Percentiles rank a stretch among this genome's conserved stretches.
Evolutionary conservation across 805 yeast species (phyloP).

Genomic region (Barnettozyma californica): DNA sequence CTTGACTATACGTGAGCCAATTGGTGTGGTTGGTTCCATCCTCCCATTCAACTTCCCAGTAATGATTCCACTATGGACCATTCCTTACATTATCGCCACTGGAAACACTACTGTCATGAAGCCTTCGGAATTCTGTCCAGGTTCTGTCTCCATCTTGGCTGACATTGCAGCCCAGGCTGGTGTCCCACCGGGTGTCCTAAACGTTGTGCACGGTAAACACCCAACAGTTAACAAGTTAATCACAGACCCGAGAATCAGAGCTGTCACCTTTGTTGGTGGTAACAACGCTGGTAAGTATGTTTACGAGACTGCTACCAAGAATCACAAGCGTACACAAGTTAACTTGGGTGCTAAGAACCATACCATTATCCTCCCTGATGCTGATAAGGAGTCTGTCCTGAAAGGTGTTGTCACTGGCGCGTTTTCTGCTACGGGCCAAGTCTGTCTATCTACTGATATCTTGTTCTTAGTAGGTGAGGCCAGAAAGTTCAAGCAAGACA

Average conservation of each 20-base stretch:
- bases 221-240: slow-evolving; percentile 65
- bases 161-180: slow-evolving; percentile 72
- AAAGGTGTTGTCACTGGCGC: slow-evolving; percentile 71
- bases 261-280: slow-evolving; percentile 75
- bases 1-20: slow-evolving; percentile 62
- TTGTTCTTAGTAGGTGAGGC: slow-evolving; percentile 65
- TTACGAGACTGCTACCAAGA: slow-evolving; percentile 55
- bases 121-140: slow-evolving; percentile 75
- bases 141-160: slow-evolving; percentile 69
- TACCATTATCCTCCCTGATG: slow-evolving; percentile 67
- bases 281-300: slow-evolving; percentile 76
- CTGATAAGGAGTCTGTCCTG: slow-evolving; percentile 56
- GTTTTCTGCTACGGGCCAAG: slow-evolving; percentile 81
- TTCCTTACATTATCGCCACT: slow-evolving; percentile 56
- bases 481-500: slow-evolving; percentile 56
- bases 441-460: slow-evolving; percentile 76
- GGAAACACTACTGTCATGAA: slow-evolving; percentile 72
- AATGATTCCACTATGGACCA: slow-evolving; percentile 63
- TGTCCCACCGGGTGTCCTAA: slow-evolving; percentile 67
- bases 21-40: slow-evolving; percentile 73
- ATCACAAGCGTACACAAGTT: slow-evolving; percentile 73
- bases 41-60: slow-evolving; percentile 84
- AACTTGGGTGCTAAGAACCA: slow-evolving; percentile 80
- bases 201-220: slow-evolving; percentile 69
- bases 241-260: slow-evolving; percentile 71